Evolutionary conservation across 139 green algal genomes (phyloP).

Genomic region (Tetraselmis chui): DNA sequence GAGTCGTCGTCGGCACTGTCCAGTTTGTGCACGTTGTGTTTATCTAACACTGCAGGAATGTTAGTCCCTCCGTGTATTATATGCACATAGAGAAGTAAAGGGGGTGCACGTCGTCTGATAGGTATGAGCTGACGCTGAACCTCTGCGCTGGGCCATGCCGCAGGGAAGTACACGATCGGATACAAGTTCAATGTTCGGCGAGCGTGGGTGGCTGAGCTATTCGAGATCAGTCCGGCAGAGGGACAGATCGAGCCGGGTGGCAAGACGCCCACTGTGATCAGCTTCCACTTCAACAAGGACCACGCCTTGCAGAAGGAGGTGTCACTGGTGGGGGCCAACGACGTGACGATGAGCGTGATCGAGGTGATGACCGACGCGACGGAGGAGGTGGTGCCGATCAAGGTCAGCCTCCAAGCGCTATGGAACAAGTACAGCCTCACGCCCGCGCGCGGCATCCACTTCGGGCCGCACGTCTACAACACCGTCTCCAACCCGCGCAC

Average conservation of each 20-base stretch:
- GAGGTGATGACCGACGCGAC: slow-evolving; percentile 56
- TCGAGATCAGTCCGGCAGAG: slow-evolving; percentile 42
- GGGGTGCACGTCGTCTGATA: too few species aligned
- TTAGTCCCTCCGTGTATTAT: too few species aligned
- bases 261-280: not conserved
- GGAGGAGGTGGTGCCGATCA: slow-evolving; percentile 36
- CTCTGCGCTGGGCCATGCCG: too few species aligned
- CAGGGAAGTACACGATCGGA: slow-evolving; percentile 60
- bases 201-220: slow-evolving; percentile 29
- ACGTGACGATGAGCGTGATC: slow-evolving; percentile 57
- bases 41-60: too few species aligned
- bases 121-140: too few species aligned
- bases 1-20: too few species aligned
- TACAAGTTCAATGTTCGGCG: slow-evolving; percentile 44
- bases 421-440: slow-evolving; percentile 72
- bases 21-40: too few species aligned
- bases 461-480: slow-evolving; percentile 64
- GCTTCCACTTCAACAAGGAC: slow-evolving; percentile 53
- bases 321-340: slow-evolving; percentile 42
- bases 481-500: slow-evolving; percentile 54
- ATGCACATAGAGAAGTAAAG: too few species aligned
- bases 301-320: slow-evolving; percentile 40
- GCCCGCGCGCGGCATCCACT: slow-evolving; percentile 67
- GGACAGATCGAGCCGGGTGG: slow-evolving; percentile 43
- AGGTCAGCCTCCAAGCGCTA: slow-evolving; percentile 32